Evolutionary conservation across 495 filamentous ascomycete species (phyloP).

Genomic region (Trichocladium uniseriatum): DNA sequence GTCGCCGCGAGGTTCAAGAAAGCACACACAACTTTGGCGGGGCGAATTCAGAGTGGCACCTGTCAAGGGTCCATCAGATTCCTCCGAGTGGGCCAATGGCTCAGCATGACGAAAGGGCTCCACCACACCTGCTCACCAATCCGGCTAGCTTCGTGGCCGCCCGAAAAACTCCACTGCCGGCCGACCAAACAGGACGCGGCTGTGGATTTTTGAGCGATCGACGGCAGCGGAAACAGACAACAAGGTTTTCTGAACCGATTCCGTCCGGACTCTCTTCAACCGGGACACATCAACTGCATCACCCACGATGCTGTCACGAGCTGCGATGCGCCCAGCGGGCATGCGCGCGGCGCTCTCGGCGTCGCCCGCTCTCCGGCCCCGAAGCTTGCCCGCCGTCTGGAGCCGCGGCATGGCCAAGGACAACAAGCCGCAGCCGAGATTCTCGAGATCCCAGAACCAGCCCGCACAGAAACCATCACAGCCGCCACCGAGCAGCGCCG

Average conservation of each 20-base stretch:
- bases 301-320: constrained; percentile 35
- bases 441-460: constrained; percentile 11
- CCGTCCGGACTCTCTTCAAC: background rate
- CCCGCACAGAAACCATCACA: constrained; percentile 16
- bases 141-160: too few relatives aligned
- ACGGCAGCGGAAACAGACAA: background rate
- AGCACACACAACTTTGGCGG: too few relatives aligned
- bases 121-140: background rate
- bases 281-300: background rate
- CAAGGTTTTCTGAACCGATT: background rate
- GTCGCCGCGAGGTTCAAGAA: too few relatives aligned
- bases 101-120: constrained; percentile 12
- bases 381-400: constrained; percentile 25
- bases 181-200: background rate
- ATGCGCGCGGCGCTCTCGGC: constrained; percentile 20
- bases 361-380: constrained; percentile 18
- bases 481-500: constrained; percentile 6
- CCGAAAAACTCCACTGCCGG: background rate
- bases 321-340: constrained; percentile 30
- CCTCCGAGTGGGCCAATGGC: constrained; percentile 17
- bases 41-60: background rate
- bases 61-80: background rate
- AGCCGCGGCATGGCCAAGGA: constrained; percentile 34
- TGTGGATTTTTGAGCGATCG: background rate
- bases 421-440: constrained; percentile 22